These are phyloP conservation scores for Aciculosporium take DNA, from an alignment of 2,329 filamentous ascomycete species.

Conservation along the genomic window DNA sequence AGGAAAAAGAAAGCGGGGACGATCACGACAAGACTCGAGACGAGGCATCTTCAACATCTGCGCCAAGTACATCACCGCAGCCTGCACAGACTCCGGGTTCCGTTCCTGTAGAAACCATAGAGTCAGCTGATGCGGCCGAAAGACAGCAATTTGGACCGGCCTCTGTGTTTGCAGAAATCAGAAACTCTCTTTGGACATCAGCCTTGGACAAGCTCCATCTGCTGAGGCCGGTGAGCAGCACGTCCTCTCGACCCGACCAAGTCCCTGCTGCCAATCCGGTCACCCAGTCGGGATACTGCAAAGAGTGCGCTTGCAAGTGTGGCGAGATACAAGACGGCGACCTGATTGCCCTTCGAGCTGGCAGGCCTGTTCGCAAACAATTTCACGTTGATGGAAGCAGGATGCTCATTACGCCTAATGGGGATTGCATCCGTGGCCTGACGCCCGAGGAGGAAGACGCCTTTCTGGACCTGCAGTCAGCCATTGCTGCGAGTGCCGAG, in stretches of 20 bases:
- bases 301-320: conserved; percentile 24
- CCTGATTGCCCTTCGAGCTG: conserved; percentile 37
- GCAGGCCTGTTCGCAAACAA: conserved; percentile 45
- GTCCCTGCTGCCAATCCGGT: conserved; percentile 8
- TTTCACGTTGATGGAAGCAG: conserved; percentile 45
- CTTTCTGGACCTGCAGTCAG: conserved; percentile 54
- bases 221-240: conserved; percentile 21
- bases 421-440: conserved; percentile 61
- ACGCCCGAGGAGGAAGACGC: conserved; percentile 53
- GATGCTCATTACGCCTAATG: conserved; percentile 61
- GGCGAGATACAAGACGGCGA: conserved; percentile 33
- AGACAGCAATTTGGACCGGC: conserved; percentile 18
- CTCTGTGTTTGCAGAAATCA: conserved; percentile 23
- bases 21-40: conserved; percentile 3
- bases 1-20: conserved; percentile 1
- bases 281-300: conserved; percentile 19
- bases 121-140: conserved; percentile 13
- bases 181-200: conserved; percentile 18
- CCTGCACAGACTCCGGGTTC: conserved; percentile 9
- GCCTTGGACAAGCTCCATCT: conserved; percentile 22
- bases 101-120: conserved; percentile 8
- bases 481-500: conserved; percentile 34
- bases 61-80: conserved; percentile 1
- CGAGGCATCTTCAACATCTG: conserved; percentile 1
- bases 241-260: conserved; percentile 16